These are phyloP conservation scores for Chaetomiaceae sp. DNA, from an alignment of 2,329 filamentous ascomycete species.

Conservation along the genomic window DNA sequence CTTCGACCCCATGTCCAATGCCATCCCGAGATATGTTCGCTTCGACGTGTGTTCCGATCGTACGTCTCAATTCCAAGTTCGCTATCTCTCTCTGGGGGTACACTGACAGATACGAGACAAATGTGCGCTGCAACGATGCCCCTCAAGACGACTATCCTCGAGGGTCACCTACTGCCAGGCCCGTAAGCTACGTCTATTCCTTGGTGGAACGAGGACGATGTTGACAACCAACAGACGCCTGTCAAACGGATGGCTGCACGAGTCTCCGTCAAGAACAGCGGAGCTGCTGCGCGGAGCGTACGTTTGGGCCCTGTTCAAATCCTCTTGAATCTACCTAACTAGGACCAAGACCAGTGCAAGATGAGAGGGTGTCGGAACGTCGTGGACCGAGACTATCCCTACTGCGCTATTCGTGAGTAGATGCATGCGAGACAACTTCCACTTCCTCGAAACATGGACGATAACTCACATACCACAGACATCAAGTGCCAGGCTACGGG, in stretches of 20 bases:
- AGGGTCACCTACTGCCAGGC: conserved; percentile 17
- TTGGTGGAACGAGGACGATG: too few species aligned
- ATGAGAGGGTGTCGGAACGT: conserved; percentile 18
- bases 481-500: conserved; percentile 21
- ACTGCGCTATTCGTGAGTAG: conserved; percentile 22
- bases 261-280: conserved; percentile 18
- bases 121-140: conserved; percentile 19
- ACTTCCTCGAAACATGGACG: too few species aligned
- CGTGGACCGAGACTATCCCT: conserved; percentile 20
- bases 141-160: conserved; percentile 8
- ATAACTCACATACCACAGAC: conserved; percentile 11
- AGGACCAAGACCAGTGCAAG: conserved; percentile 19
- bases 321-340: background rate
- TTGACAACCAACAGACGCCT: conserved; percentile 17
- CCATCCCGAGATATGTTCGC: conserved; percentile 19
- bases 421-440: too few species aligned
- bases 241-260: conserved; percentile 20
- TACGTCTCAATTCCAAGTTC: conserved; percentile 1
- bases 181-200: conserved; percentile 13
- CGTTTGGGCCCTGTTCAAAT: background rate
- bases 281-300: conserved; percentile 23
- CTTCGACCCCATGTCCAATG: conserved; percentile 15
- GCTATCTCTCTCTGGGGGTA: too few species aligned
- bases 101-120: conserved; percentile 19
- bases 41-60: conserved; percentile 24